Evolutionary conservation across 176 grass and related monocot genomes (phyloP), one percentile per base, ranked within the genome.

Genomic region (Oryza glaberrima): DNA sequence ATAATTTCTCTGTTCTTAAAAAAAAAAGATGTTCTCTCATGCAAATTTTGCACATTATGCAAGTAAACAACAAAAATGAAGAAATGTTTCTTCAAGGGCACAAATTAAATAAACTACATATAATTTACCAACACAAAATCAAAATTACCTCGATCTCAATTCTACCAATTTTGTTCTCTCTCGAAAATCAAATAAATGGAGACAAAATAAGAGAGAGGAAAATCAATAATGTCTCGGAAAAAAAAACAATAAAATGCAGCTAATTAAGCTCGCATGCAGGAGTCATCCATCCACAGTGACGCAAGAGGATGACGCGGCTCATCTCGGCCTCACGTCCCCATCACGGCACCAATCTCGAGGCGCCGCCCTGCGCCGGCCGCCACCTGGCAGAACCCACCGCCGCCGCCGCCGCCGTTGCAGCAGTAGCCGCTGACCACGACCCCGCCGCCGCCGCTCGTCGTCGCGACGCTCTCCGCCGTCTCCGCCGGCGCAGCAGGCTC

Each of bases 291-390:
- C 26, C 65, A 25, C 65, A 25, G 56, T 14, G 25, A 67, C 65
- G 67, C 40, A 41, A 41, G 40, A 7, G 40, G 40, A 41, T 41
- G 40, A 41, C 40, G 40, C 40, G 38, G 19, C n/a, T 9, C 76
- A 6, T 11, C 34, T 34, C 4, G 44, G 44, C 10, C 3, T 86
- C 73, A 82, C 48, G 65, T 82, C 78, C 78, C 88, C 73, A 82
- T 66, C 54, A 86, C 58, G 11, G 67, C 78, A n/a, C 78, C 67
- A 43, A 82, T 19, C 73, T 82, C 83, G 67, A 82, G 58, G 83
- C 66, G 9, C 11, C 49, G 7, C 48, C 48, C 63, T 19, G 61
- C n/a, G 7, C 49, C 82, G 6, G 51, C 49, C 9, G 68, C 79
- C 83, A 61, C 74, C 73, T 74, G 83, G 83, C 73, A 72, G 1